Conservation (phyloP, 768 basidiomycete species). For the Bullera alba region DNA sequence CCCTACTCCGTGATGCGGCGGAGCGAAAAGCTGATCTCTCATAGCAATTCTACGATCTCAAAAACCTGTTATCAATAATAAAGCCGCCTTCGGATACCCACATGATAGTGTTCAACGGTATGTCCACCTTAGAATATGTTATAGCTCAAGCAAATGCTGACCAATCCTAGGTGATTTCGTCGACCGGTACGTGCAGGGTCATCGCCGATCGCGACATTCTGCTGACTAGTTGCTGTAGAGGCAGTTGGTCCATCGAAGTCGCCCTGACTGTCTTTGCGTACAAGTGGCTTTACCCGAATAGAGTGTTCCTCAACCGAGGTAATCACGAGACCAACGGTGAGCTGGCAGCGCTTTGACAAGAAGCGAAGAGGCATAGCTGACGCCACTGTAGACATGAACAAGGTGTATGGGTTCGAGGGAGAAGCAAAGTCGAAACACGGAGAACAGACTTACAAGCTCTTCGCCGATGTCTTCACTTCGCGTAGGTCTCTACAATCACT, state of each 20-base stretch:
- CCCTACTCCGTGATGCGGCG: too few relatives aligned
- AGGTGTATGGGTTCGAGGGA: slow-evolving; percentile 53
- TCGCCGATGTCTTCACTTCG: slow-evolving; percentile 86
- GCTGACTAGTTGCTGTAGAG: not conserved
- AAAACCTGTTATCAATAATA: slow-evolving; percentile 78
- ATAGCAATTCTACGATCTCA: slow-evolving; percentile 90
- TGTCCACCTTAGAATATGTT: not conserved
- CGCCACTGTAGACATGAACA: slow-evolving; percentile 71
- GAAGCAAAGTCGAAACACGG: slow-evolving; percentile 96
- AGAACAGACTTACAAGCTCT: slow-evolving; percentile 91
- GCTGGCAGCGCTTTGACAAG: too few relatives aligned
- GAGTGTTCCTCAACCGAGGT: slow-evolving; percentile 88
- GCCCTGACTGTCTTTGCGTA: slow-evolving; percentile 88
- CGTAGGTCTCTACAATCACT: slow-evolving; percentile 52
- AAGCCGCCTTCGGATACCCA: slow-evolving; percentile 80
- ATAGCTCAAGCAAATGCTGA: not conserved
- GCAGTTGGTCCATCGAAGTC: slow-evolving; percentile 50
- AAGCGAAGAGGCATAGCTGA: not conserved
- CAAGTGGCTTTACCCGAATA: slow-evolving; percentile 91
- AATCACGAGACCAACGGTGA: slow-evolving; percentile 59
- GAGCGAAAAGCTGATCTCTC: not conserved
- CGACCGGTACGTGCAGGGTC: slow-evolving; percentile 56
- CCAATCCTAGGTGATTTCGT: slow-evolving; percentile 61
- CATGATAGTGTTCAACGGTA: slow-evolving; percentile 48
- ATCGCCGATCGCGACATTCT: slow-evolving; percentile 72